These are phyloP conservation scores for Rhizopogon vesiculosus DNA, from an alignment of 768 basidiomycete species.

Conservation along the genomic window DNA sequence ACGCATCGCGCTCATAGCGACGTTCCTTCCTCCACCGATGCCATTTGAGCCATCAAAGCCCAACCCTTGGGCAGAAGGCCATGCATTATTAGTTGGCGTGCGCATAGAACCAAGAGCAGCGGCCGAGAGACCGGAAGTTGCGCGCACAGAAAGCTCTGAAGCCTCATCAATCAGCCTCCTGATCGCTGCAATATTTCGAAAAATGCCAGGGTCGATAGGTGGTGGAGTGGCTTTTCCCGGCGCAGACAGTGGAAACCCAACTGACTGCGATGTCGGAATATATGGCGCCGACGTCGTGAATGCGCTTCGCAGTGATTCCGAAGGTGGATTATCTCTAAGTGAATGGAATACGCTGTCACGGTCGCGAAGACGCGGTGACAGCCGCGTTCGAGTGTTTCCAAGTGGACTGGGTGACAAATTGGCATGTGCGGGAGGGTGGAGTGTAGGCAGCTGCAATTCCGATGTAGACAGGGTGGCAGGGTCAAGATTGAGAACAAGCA, in stretches of 20 bases:
- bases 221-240: constrained; percentile 73
- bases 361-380: constrained; percentile 19
- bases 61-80: constrained; percentile 59
- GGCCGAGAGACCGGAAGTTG: constrained; percentile 77
- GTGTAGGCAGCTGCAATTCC: constrained; percentile 37
- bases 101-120: constrained; percentile 68
- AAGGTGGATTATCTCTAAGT: constrained; percentile 39
- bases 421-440: constrained; percentile 19
- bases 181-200: constrained; percentile 69
- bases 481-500: constrained; percentile 74
- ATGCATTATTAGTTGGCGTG: constrained; percentile 39
- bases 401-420: constrained; percentile 6
- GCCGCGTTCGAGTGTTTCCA: constrained; percentile 8
- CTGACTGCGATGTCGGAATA: constrained; percentile 26
- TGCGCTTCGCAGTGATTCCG: constrained; percentile 37
- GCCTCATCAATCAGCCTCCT: constrained; percentile 86
- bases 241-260: constrained; percentile 49
- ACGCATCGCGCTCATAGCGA: constrained; percentile 81
- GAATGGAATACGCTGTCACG: constrained; percentile 44
- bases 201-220: constrained; percentile 87
- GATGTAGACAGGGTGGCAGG: constrained; percentile 54
- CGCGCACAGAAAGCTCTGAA: constrained; percentile 82
- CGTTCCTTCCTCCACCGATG: constrained; percentile 58
- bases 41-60: constrained; percentile 58
- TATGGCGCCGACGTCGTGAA: constrained; percentile 30